phyloP scores from a whole-genome alignment of 2,329 filamentous ascomycete genomes.

The Parascedosporium putredinis region DNA sequence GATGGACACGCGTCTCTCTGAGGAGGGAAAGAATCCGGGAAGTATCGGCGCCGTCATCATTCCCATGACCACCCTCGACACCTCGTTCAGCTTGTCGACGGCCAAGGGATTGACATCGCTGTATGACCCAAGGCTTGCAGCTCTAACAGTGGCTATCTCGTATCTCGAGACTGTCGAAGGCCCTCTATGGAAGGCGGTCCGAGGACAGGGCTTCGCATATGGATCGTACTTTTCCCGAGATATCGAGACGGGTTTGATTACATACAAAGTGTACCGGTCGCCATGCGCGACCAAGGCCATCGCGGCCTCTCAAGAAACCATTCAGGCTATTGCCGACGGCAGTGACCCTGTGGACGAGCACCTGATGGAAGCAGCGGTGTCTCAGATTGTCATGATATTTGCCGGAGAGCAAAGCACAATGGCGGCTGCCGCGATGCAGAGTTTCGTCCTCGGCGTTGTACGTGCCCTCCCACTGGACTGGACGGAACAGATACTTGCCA shows the following conservation, averaged over 20 bases:
- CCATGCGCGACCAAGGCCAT: constrained; percentile 86
- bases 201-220: constrained; percentile 88
- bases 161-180: constrained; percentile 93
- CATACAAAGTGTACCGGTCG: constrained; percentile 81
- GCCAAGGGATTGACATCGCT: constrained; percentile 65
- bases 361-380: constrained; percentile 82
- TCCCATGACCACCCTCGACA: constrained; percentile 87
- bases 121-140: constrained; percentile 66
- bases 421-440: constrained; percentile 68
- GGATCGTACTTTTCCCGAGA: constrained; percentile 71
- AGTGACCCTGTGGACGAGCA: constrained; percentile 63
- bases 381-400: constrained; percentile 73
- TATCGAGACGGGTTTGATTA: constrained; percentile 67
- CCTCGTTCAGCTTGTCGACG: constrained; percentile 73
- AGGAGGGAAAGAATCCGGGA: constrained; percentile 65
- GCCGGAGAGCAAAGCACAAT: constrained; percentile 86
- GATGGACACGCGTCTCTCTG: constrained; percentile 60
- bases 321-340: constrained; percentile 65
- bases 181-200: constrained; percentile 85
- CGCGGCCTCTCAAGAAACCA: constrained; percentile 60
- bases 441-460: constrained; percentile 74
- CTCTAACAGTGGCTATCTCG: constrained; percentile 76
- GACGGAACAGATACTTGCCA: constrained; percentile 63
- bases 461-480: constrained; percentile 67
- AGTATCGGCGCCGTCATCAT: constrained; percentile 65